phyloP scores from a whole-genome alignment of 192 early-diverging fungal species.

The Backusella tuberculispora region DNA sequence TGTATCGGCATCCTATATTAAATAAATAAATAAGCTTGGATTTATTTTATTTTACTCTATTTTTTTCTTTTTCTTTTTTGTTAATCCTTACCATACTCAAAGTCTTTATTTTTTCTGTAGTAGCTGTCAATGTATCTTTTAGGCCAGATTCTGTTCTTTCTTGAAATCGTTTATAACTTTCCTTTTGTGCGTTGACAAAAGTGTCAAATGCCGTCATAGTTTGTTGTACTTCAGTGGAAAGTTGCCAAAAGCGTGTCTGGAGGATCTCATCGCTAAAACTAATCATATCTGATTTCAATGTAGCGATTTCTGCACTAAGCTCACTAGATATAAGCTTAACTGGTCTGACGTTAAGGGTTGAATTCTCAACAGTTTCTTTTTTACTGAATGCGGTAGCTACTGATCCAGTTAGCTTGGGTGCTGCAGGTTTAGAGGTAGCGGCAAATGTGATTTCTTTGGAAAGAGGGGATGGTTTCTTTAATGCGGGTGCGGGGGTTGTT shows the following conservation, averaged over 20 bases:
- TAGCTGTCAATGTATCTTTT: neutral
- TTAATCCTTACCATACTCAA: neutral
- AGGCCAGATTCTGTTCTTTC: neutral
- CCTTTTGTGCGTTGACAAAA: neutral
- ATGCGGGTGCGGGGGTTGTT: neutral
- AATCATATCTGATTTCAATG: neutral
- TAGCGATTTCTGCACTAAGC: neutral
- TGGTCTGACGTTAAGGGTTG: neutral
- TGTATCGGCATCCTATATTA: neutral
- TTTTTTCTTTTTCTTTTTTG: neutral
- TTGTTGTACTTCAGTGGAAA: neutral
- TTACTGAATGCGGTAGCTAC: neutral
- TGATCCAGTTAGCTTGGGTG: neutral
- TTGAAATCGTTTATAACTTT: neutral
- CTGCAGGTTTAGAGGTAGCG: neutral
- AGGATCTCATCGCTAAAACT: neutral
- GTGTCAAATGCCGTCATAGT: neutral
- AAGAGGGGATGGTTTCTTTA: slow-evolving; percentile 1
- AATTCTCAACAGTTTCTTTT: neutral
- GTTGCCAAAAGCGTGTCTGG: neutral
- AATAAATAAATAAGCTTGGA: neutral
- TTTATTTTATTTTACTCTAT: neutral
- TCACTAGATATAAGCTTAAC: neutral
- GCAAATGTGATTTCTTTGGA: neutral
- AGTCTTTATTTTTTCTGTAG: neutral